phyloP scores from a whole-genome alignment of 192 early-diverging fungal species.

The Rhizoclosmatium globosum region DNA sequence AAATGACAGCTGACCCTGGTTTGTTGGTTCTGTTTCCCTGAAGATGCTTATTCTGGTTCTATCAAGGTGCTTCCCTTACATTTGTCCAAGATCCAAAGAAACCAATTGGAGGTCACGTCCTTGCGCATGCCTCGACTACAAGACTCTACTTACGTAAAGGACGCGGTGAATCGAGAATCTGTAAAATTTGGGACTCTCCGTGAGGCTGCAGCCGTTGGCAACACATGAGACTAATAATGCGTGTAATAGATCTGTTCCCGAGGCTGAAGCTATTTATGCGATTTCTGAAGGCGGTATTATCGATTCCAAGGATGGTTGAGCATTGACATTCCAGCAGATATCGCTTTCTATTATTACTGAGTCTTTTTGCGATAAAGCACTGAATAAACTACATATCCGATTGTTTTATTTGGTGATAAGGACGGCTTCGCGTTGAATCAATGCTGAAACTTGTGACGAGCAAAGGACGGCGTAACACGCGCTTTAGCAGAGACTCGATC shows the following conservation, averaged over 20 bases:
- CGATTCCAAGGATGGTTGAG: constrained; percentile 62
- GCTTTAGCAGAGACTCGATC: too few relatives aligned
- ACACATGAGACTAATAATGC: constrained; percentile 19
- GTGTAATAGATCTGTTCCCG: constrained; percentile 27
- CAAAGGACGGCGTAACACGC: too few relatives aligned
- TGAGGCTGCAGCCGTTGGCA: constrained; percentile 36
- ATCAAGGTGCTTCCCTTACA: constrained; percentile 62
- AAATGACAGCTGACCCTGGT: constrained; percentile 64
- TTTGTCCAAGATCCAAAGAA: constrained; percentile 91
- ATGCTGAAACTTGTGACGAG: too few relatives aligned
- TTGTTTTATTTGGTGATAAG: too few relatives aligned
- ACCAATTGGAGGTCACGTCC: constrained; percentile 72
- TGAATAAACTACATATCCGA: too few relatives aligned
- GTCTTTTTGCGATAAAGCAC: too few relatives aligned
- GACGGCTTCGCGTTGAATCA: too few relatives aligned
- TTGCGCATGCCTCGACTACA: constrained; percentile 79
- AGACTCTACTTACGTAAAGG: constrained; percentile 84
- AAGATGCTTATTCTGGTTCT: background rate
- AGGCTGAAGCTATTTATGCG: constrained; percentile 64
- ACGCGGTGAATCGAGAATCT: constrained; percentile 78
- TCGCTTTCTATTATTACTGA: background rate
- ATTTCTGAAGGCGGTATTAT: constrained; percentile 80
- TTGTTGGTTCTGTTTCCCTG: background rate
- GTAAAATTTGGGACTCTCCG: constrained; percentile 87
- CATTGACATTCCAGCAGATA: background rate